A percentile compares a stretch with the other conserved stretches of the same genome.
Conservation (phyloP, 2,329 filamentous ascomycete genomes). For the Apiospora saccharicola region DNA sequence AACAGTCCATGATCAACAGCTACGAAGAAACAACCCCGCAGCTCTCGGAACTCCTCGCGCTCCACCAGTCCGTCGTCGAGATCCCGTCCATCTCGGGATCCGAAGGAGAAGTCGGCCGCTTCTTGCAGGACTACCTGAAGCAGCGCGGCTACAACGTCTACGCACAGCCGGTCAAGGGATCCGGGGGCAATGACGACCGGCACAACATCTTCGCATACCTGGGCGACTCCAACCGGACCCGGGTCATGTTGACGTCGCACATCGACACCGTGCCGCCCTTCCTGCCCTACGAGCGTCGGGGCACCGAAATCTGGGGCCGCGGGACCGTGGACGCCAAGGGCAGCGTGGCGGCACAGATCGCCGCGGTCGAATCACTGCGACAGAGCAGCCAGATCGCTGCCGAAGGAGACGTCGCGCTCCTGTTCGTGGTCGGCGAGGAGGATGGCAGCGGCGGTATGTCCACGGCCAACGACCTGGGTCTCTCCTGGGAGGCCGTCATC, state of each 20-base stretch:
- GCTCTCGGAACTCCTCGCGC: not conserved
- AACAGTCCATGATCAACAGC: not conserved
- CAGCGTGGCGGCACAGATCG: slow-evolving; percentile 61
- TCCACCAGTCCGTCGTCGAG: slow-evolving; percentile 1
- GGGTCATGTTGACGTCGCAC: slow-evolving; percentile 65
- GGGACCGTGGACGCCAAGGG: slow-evolving; percentile 27
- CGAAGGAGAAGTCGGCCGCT: not conserved
- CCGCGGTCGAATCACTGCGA: slow-evolving; percentile 54
- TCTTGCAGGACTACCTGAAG: not conserved
- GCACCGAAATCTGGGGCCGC: slow-evolving; percentile 26
- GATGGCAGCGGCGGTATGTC: slow-evolving; percentile 72
- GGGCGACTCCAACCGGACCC: slow-evolving; percentile 55
- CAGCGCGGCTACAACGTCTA: not conserved
- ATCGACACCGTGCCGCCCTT: slow-evolving; percentile 69
- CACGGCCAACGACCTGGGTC: slow-evolving; percentile 52
- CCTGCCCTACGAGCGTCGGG: slow-evolving; percentile 39
- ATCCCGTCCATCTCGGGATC: not conserved
- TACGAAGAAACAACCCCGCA: not conserved
- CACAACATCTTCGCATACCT: slow-evolving; percentile 70
- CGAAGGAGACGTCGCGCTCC: slow-evolving; percentile 50
- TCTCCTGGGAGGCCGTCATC: slow-evolving; percentile 67
- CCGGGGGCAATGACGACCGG: not conserved
- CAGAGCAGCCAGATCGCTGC: slow-evolving; percentile 41
- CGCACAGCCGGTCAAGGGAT: not conserved
- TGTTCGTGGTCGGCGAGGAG: slow-evolving; percentile 72